Percentiles rank a stretch among this genome's conserved stretches.
Conservation (phyloP, 2,329 filamentous ascomycete species). For the Penicillium sp. region DNA sequence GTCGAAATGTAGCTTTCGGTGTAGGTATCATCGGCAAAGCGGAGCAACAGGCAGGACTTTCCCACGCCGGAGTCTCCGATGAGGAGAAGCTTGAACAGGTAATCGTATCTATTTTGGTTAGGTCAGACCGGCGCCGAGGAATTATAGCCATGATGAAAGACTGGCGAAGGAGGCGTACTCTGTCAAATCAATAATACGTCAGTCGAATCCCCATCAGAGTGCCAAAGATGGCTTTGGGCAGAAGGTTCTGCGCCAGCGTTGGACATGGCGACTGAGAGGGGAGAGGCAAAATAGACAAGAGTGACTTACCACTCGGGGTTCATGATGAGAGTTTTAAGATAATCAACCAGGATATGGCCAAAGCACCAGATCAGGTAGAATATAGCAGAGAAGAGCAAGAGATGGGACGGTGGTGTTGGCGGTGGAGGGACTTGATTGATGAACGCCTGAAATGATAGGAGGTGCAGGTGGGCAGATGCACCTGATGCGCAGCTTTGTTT, state of each 20-base stretch:
- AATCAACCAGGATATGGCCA: conserved; percentile 4
- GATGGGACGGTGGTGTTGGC: conserved; percentile 14
- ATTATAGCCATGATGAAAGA: conserved; percentile 4
- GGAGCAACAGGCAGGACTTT: conserved; percentile 97
- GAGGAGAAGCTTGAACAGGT: conserved; percentile 99
- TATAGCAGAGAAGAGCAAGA: conserved; percentile 18
- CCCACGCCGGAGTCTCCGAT: conserved; percentile 99
- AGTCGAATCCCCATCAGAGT: too few species aligned
- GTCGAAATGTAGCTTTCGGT: conserved; percentile 99
- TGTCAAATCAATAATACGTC: conserved; percentile 15
- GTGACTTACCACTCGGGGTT: conserved; percentile 50
- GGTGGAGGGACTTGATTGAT: conserved; percentile 27
- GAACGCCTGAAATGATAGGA: conserved; percentile 32
- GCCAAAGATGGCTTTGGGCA: too few species aligned
- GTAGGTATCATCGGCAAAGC: conserved; percentile 98
- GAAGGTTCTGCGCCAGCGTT: conserved; percentile 2
- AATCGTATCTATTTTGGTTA: conserved; percentile 80
- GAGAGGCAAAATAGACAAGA: conserved; percentile 7
- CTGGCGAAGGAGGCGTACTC: conserved; percentile 20
- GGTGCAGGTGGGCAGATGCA: conserved; percentile 27
- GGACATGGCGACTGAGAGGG: conserved; percentile 9
- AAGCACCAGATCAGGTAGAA: conserved; percentile 11
- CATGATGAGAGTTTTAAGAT: conserved; percentile 39
- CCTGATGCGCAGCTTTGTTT: conserved; percentile 29
- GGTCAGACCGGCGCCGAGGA: conserved; percentile 16